Evolutionary conservation across 2,329 filamentous ascomycete genomes (phyloP).

Genomic region (Exophiala bonariae): DNA sequence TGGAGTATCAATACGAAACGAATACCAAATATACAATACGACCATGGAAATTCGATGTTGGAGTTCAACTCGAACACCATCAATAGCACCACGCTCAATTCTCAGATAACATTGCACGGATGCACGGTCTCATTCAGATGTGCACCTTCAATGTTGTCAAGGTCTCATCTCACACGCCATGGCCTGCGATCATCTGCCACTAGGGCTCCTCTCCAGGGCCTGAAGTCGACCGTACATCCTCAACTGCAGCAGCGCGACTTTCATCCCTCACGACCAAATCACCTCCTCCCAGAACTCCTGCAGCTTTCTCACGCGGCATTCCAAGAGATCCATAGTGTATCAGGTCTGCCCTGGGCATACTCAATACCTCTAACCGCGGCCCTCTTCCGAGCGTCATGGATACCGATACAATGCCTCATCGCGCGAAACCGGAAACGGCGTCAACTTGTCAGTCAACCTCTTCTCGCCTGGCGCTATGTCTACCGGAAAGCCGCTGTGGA

Average conservation of each 20-base stretch:
- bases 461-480: conserved; percentile 37
- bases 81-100: too few relatives aligned
- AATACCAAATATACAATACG: too few relatives aligned
- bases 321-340: conserved; percentile 47
- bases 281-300: conserved; percentile 20
- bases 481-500: conserved; percentile 23
- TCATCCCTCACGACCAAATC: conserved; percentile 47
- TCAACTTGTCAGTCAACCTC: conserved; percentile 42
- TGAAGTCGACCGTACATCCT: not conserved
- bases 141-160: too few relatives aligned
- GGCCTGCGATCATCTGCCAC: not conserved
- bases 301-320: conserved; percentile 17
- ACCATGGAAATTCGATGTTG: too few relatives aligned
- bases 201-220: not conserved
- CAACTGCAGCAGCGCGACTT: conserved; percentile 42
- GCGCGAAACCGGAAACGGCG: conserved; percentile 40
- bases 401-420: conserved; percentile 48
- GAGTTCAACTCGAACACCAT: too few relatives aligned
- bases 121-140: too few relatives aligned
- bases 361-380: conserved; percentile 58
- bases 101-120: too few relatives aligned
- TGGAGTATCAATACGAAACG: too few relatives aligned
- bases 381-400: conserved; percentile 49
- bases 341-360: conserved; percentile 54
- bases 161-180: too few relatives aligned